Evolutionary conservation across 1,284 basidiomycete species (phyloP), one percentile per base, ranked within the genome.

Genomic region (Moniliella sp.): DNA sequence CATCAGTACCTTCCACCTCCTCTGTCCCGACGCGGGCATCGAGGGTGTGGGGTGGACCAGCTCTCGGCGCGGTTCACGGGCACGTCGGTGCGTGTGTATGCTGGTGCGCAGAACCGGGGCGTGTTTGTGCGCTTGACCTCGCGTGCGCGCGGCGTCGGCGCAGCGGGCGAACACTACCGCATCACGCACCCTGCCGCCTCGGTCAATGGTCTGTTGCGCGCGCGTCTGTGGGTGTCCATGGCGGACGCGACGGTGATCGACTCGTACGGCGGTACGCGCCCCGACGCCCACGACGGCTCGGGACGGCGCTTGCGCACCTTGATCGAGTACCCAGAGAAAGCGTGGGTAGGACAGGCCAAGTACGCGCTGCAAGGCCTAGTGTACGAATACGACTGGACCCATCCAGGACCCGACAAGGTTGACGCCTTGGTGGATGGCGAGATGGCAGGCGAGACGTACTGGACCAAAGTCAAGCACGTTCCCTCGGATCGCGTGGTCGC

Each of bases 271-370:
- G 72, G 72, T 2, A 66, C 68, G 35, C 65, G 67, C 15, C n/a
- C 27, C n/a, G n/a, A n/a, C n/a, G 75, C 76, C 4, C 18, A n/a
- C 9, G 17, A 18, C 13, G 29, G 29, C 3, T 10, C 68, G n/a
- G 65, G 68, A 27, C 59, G 54, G 33, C 69, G 68, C 46, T 71
- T 80, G 46, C 69, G 83, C 36, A 68, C 79, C 5, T 69, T 93
- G 38, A 70, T 88, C 35, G 80, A 84, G 47, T 93, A 86, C 65
- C 82, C 82, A 63, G 84, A 93, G 51, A 82, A 93, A 78, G 78
- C 78, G 5, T 93, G 86, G 86, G n/a, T n/a, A n/a, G 79, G 82
- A 28, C 74, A 69, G 45, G 74, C 84, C 3, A 75, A 77, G 38
- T 91, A 78, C 67, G 64, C 75, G 18, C 48, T 81, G 10, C 83